A percentile compares a stretch with the other conserved stretches of the same genome.
Conservation (phyloP, 2,329 filamentous ascomycete genomes). For the Penicillium crustosum region DNA sequence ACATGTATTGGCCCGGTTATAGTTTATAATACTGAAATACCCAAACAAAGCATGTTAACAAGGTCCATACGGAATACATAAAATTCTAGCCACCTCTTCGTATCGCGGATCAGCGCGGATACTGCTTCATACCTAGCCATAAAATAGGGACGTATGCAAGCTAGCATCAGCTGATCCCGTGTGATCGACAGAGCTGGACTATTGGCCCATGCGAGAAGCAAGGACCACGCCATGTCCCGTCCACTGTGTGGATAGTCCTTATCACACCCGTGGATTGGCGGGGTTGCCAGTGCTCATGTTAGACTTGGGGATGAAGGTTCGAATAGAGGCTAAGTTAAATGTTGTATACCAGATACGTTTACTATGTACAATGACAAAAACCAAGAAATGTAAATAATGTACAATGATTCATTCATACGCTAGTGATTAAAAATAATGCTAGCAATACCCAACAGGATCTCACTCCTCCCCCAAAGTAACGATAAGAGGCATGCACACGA, state of each 20-base stretch:
- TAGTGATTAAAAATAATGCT: constrained; percentile 26
- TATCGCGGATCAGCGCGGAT: neutral
- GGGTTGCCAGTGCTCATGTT: neutral
- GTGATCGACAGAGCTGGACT: neutral
- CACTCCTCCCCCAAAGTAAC: neutral
- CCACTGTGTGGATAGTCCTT: neutral
- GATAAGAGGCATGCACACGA: constrained; percentile 3
- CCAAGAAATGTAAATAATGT: constrained; percentile 15
- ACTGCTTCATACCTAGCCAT: neutral
- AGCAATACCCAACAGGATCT: constrained; percentile 19
- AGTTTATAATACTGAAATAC: neutral
- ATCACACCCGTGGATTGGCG: neutral
- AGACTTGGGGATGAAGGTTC: neutral
- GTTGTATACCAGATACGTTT: neutral
- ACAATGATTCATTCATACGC: constrained; percentile 27
- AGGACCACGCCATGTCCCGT: neutral
- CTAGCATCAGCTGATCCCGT: neutral
- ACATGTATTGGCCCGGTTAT: neutral
- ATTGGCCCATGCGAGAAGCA: neutral
- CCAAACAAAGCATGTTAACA: neutral
- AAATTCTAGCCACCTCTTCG: neutral
- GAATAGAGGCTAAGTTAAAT: neutral
- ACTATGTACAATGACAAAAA: neutral
- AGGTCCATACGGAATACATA: neutral
- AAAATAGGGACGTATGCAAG: neutral